Percentiles rank a stretch among this genome's conserved stretches.
Evolutionary conservation across 441 rosid species (phyloP).

Genomic region (Biscutella laevigata): DNA sequence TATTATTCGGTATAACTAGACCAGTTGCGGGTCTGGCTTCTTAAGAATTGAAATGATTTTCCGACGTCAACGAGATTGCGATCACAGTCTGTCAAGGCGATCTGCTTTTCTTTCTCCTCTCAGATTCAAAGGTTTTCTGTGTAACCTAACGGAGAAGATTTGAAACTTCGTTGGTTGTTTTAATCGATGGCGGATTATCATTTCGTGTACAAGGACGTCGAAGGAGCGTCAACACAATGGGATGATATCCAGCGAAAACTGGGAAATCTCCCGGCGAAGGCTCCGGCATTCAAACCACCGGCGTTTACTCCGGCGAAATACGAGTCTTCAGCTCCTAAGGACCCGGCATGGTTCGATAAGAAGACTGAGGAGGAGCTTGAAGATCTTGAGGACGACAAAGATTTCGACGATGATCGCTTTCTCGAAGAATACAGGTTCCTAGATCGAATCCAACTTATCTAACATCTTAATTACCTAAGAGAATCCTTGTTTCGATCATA

Average conservation of each 20-base stretch:
- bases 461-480: neutral
- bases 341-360: slow-evolving; percentile 58
- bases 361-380: slow-evolving; percentile 89
- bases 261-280: slow-evolving; percentile 85
- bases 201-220: slow-evolving; percentile 86
- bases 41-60: neutral
- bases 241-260: slow-evolving; percentile 95
- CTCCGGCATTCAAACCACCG: slow-evolving; percentile 83
- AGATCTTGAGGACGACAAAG: slow-evolving; percentile 69
- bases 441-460: neutral
- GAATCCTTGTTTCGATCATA: neutral
- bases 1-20: neutral
- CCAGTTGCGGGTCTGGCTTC: slow-evolving; percentile 3
- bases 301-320: slow-evolving; percentile 65
- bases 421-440: slow-evolving; percentile 81
- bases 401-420: slow-evolving; percentile 86
- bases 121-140: slow-evolving; percentile 24
- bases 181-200: slow-evolving; percentile 81
- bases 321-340: slow-evolving; percentile 61
- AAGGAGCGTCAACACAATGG: slow-evolving; percentile 98
- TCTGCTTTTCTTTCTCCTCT: neutral
- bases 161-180: neutral
- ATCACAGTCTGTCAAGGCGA: slow-evolving; percentile 19
- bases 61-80: slow-evolving; percentile 24
- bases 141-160: slow-evolving; percentile 1